These are phyloP conservation scores for Fragaria iinumae DNA, from an alignment of 306 rosid genomes.

Conservation along the genomic window DNA sequence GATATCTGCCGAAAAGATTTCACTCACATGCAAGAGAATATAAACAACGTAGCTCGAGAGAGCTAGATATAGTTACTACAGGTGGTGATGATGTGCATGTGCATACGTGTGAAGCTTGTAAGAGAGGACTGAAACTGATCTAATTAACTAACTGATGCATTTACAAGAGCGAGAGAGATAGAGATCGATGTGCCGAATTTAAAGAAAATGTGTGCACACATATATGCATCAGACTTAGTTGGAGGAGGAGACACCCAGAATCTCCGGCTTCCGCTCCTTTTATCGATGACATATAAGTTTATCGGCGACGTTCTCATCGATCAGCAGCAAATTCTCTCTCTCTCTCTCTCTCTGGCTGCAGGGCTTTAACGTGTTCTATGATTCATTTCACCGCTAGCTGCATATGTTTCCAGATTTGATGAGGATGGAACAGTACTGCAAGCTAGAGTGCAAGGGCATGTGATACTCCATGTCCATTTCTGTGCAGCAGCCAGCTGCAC, in stretches of 20 bases:
- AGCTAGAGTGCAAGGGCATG: background rate
- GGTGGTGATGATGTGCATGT: background rate
- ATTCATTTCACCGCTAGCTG: background rate
- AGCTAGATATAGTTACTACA: background rate
- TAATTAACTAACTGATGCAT: background rate
- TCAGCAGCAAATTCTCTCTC: no score
- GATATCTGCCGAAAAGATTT: background rate
- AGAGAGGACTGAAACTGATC: background rate
- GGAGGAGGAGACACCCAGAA: slow-evolving; percentile 7
- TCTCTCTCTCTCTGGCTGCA: background rate
- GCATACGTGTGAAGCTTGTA: background rate
- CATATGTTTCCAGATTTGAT: background rate
- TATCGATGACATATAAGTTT: no score
- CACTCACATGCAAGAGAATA: background rate
- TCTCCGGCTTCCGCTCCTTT: background rate
- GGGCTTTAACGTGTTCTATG: background rate
- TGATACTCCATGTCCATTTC: background rate
- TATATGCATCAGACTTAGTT: background rate
- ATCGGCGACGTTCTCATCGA: no score
- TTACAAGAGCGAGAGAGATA: no score
- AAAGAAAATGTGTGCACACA: no score
- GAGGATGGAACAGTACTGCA: background rate
- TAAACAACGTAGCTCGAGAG: background rate
- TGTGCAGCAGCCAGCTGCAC: background rate
- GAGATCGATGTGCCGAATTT: background rate